These are phyloP conservation scores for Dioscorea dumetorum DNA, from an alignment of 106 monocot species.

Conservation along the genomic window DNA sequence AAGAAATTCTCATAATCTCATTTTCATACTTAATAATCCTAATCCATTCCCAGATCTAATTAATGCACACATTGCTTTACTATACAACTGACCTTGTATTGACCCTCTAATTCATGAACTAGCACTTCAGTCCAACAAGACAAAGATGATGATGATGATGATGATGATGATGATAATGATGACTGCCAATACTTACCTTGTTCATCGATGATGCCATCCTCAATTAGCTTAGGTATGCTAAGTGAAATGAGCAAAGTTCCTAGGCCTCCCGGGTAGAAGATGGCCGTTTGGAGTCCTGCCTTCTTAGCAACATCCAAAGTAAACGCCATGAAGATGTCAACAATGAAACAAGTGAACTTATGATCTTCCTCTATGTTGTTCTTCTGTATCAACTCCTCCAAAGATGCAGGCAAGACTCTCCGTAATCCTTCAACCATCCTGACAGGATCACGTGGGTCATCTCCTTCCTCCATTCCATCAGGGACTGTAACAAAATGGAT, in stretches of 20 bases:
- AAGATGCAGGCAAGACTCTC: slow-evolving; percentile 8
- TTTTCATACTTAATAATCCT: too few relatives aligned
- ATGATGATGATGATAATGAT: too few relatives aligned
- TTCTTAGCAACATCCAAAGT: slow-evolving; percentile 23
- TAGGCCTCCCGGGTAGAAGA: slow-evolving; percentile 18
- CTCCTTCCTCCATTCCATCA: slow-evolving; percentile 21
- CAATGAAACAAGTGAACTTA: slow-evolving; percentile 22
- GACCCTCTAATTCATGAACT: too few relatives aligned
- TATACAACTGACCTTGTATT: too few relatives aligned
- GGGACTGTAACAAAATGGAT: slow-evolving; percentile 28
- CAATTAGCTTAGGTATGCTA: slow-evolving; percentile 25
- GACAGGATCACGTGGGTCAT: slow-evolving; percentile 16
- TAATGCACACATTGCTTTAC: too few relatives aligned
- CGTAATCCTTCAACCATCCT: slow-evolving; percentile 2
- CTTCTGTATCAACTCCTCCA: slow-evolving; percentile 23
- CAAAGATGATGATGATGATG: too few relatives aligned
- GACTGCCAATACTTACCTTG: slow-evolving; percentile 6
- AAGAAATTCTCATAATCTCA: too few relatives aligned
- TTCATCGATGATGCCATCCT: slow-evolving; percentile 26
- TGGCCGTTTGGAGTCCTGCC: slow-evolving; percentile 6
- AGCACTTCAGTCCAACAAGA: too few relatives aligned
- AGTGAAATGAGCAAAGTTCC: neutral
- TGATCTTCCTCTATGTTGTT: slow-evolving; percentile 1
- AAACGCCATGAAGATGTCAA: slow-evolving; percentile 24
- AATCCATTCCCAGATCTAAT: too few relatives aligned